Conservation (phyloP, 345 rosid species). For the Eutrema yunnanense region DNA sequence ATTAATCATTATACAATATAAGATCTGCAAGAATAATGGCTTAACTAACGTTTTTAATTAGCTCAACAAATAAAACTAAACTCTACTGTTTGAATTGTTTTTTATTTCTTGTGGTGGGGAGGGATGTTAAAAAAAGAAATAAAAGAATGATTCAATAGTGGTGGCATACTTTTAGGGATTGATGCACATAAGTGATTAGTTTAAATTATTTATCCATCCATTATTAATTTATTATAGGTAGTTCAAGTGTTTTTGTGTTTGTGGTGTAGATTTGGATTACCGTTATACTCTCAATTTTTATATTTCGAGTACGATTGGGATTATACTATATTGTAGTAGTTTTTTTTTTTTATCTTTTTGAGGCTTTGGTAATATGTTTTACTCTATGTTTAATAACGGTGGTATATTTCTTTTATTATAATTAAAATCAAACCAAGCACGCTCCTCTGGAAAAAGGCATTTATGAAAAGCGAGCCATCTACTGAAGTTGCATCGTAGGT, state of each 20-base stretch:
- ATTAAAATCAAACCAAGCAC: too few relatives aligned
- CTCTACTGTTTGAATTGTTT: neutral
- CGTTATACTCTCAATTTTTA: neutral
- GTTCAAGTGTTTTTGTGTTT: slow-evolving; percentile 17
- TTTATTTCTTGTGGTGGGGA: neutral
- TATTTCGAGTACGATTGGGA: neutral
- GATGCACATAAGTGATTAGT: slow-evolving; percentile 27
- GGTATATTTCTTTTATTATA: neutral
- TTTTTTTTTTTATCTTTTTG: neutral
- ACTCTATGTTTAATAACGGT: neutral
- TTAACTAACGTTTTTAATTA: neutral
- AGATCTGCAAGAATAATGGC: slow-evolving; percentile 13
- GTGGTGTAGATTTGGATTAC: slow-evolving; percentile 12
- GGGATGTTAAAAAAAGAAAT: neutral
- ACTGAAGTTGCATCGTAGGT: too few relatives aligned
- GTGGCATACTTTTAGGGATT: slow-evolving; percentile 26
- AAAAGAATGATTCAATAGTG: slow-evolving; percentile 8
- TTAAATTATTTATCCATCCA: neutral
- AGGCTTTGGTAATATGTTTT: neutral
- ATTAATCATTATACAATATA: neutral
- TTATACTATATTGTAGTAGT: too few relatives aligned
- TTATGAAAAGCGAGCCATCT: too few relatives aligned
- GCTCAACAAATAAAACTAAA: neutral
- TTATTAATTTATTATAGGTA: slow-evolving; percentile 6
- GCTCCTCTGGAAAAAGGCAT: too few relatives aligned